Conservation (phyloP, 2,329 filamentous ascomycete genomes). For the Phaeosphaeriaceae sp. region DNA sequence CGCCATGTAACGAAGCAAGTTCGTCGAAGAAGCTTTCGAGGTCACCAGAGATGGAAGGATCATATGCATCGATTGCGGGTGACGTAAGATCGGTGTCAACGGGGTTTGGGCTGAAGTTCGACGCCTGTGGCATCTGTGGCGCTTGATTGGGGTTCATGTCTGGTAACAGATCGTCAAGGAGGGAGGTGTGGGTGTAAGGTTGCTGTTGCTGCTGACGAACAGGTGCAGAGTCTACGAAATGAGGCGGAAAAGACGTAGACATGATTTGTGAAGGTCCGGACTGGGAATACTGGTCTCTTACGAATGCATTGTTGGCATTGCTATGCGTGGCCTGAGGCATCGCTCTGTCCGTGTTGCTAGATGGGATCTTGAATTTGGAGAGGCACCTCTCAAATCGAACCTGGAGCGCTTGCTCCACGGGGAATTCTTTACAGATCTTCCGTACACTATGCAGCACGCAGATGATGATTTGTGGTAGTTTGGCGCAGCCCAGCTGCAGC, state of each 20-base stretch:
- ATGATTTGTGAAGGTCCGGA: background rate
- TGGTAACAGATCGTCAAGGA: conserved; percentile 31
- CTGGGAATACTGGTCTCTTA: background rate
- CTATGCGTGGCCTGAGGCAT: background rate
- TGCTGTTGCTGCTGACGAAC: conserved; percentile 6
- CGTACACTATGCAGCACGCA: conserved; percentile 30
- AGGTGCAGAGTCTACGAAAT: conserved; percentile 6
- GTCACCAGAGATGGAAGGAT: conserved; percentile 51
- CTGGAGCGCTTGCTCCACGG: conserved; percentile 19
- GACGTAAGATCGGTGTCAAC: conserved; percentile 14
- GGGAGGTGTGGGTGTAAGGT: conserved; percentile 13
- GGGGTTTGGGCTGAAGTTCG: conserved; percentile 10
- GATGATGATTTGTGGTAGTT: conserved; percentile 33
- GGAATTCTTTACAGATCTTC: conserved; percentile 15
- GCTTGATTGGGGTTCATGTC: conserved; percentile 23
- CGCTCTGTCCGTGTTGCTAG: background rate
- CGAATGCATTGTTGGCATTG: conserved; percentile 3
- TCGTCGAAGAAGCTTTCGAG: conserved; percentile 64
- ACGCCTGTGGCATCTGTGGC: conserved; percentile 1
- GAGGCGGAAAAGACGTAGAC: background rate
- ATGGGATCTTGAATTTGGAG: conserved; percentile 16
- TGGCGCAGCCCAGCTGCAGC: conserved; percentile 28
- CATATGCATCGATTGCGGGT: conserved; percentile 20
- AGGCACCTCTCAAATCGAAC: conserved; percentile 19
- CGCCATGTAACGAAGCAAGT: conserved; percentile 63